These are phyloP conservation scores for Penicillium sp. DNA, from an alignment of 2,329 filamentous ascomycete species.

Conservation along the genomic window DNA sequence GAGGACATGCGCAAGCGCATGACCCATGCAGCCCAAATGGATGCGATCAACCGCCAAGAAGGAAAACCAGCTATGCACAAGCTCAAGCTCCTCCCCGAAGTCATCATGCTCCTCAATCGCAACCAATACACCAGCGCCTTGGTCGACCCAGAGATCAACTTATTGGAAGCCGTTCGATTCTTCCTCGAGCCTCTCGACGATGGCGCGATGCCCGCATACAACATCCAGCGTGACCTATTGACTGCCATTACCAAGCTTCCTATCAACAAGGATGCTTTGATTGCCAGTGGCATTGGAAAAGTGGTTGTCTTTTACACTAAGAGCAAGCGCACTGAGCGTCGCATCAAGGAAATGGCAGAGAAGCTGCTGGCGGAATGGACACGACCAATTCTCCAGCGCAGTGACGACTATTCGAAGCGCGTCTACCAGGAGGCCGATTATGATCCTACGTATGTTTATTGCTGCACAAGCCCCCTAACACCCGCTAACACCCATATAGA, in stretches of 20 bases:
- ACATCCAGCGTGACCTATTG: slow-evolving; percentile 94
- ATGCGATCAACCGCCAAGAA: slow-evolving; percentile 76
- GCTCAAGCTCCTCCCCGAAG: slow-evolving; percentile 87
- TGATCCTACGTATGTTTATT: slow-evolving; percentile 51
- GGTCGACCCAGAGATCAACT: slow-evolving; percentile 91
- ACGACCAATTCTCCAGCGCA: slow-evolving; percentile 86
- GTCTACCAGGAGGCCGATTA: slow-evolving; percentile 58
- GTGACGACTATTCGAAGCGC: slow-evolving; percentile 90
- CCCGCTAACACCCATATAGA: slow-evolving; percentile 26
- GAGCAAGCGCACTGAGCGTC: slow-evolving; percentile 81
- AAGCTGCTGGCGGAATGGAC: slow-evolving; percentile 94
- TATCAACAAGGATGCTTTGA: slow-evolving; percentile 84
- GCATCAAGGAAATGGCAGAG: slow-evolving; percentile 92
- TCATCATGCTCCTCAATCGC: slow-evolving; percentile 82
- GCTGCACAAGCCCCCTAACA: slow-evolving; percentile 2
- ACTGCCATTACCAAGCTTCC: slow-evolving; percentile 74
- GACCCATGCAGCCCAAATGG: slow-evolving; percentile 83
- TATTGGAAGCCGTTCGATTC: slow-evolving; percentile 91
- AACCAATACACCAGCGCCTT: slow-evolving; percentile 79
- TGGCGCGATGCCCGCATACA: slow-evolving; percentile 90
- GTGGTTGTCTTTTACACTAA: slow-evolving; percentile 96
- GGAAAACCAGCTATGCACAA: slow-evolving; percentile 86
- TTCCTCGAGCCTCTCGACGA: slow-evolving; percentile 95
- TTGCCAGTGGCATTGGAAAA: slow-evolving; percentile 92
- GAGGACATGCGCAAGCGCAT: slow-evolving; percentile 83